Percentiles rank a stretch among this genome's conserved stretches.
These are phyloP conservation scores for Basidiobolus meristosporus DNA, from an alignment of 371 early-diverging fungal genomes.

Conservation along the genomic window DNA sequence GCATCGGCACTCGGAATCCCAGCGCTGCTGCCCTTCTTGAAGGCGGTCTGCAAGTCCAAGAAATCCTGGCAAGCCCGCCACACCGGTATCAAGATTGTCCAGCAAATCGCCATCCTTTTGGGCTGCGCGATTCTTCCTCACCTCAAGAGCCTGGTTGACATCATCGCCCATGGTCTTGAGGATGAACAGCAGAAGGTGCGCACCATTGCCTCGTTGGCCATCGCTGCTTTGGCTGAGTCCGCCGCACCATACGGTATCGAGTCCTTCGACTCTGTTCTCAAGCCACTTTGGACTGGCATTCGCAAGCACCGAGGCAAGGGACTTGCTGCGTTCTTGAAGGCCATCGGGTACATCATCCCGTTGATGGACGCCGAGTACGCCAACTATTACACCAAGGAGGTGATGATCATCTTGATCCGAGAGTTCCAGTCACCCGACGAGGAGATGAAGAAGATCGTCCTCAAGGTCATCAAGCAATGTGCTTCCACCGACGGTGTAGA, in stretches of 20 bases:
- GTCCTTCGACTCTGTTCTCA: constrained; percentile 77
- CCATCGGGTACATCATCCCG: constrained; percentile 92
- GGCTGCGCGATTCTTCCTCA: constrained; percentile 93
- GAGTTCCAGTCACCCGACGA: constrained; percentile 96
- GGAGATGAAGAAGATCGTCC: constrained; percentile 94
- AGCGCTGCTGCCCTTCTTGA: constrained; percentile 82
- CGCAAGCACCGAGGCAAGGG: constrained; percentile 90
- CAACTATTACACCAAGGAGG: constrained; percentile 78
- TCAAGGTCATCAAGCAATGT: constrained; percentile 92
- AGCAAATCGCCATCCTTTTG: constrained; percentile 85
- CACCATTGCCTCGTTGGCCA: constrained; percentile 83
- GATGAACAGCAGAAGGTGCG: constrained; percentile 94
- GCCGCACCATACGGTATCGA: constrained; percentile 97
- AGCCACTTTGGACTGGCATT: constrained; percentile 86
- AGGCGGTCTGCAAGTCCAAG: constrained; percentile 86
- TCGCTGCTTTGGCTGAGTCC: constrained; percentile 91
- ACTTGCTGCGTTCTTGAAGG: constrained; percentile 93
- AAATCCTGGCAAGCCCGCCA: constrained; percentile 97
- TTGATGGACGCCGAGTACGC: constrained; percentile 92
- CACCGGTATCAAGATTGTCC: constrained; percentile 94
- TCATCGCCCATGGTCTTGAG: constrained; percentile 76
- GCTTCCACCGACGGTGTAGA: constrained; percentile 84
- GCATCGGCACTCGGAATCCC: constrained; percentile 94
- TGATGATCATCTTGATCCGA: constrained; percentile 78
- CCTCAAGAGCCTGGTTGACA: constrained; percentile 74